Evolutionary conservation across 2,329 filamentous ascomycete species (phyloP), one percentile per base, ranked within the genome.

Genomic region (Fusarium domesticum): DNA sequence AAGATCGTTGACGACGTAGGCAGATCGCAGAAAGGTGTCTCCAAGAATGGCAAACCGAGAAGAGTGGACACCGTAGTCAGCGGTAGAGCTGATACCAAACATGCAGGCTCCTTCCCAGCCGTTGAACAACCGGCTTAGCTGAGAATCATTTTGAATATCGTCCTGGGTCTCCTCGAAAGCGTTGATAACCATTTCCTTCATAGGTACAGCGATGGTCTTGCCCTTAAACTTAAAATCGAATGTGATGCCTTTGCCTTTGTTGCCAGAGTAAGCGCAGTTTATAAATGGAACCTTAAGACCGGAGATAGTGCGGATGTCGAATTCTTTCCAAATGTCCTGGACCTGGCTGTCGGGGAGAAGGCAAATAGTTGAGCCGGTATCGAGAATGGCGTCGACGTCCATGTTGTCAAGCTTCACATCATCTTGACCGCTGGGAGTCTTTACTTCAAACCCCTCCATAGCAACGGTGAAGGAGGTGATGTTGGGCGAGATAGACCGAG

Each of bases 351-450:
- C 72, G 1, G 86, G 87, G 1, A 91, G 69, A 54, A 87, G 85
- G 58, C 76, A 82, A 52, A 88, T 71, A 14, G 83, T 87, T 30
- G 83, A 85, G 33, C 87, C 87, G 1, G 85, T 87, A 66, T 91
- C 87, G 40, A 91, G 77, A 14, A 90, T 75, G 15, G 83, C 85
- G 8, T 77, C 68, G 18, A 76, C 64, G 3, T 77, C 69, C 45
- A 72, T 51, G 39, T 48, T 54, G 19, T 55, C 42, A 18, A 71
- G 58, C 15, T 66, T 62, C 38, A 72, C 51, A n/a, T 63, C 43
- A 10, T 47, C 35, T 19, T 54, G 36, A 4, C 45, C 48, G 15
- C 64, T 59, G 18, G 64, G 58, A 35, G 52, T 60, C 7, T 40
- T 53, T 40, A 59, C 70, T 35, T 67, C 67, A 51, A 80, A 72